Evolutionary conservation across 1,284 basidiomycete species (phyloP).

Genomic region (Ustilago cynodontis): DNA sequence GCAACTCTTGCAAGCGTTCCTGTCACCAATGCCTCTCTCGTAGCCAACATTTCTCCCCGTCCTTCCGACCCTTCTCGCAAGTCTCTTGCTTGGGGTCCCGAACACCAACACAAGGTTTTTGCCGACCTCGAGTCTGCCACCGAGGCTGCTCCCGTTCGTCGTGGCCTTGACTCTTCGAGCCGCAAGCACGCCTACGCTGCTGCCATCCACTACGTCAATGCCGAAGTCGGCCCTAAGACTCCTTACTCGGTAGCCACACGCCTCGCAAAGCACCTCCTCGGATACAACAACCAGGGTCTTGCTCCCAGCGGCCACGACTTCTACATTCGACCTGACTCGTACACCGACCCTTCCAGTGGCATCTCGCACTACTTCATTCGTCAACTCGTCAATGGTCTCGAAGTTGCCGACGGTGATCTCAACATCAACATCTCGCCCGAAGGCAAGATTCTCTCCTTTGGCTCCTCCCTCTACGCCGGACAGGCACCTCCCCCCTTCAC

Average conservation of each 20-base stretch:
- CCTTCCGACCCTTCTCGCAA: constrained; percentile 52
- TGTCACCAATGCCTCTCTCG: constrained; percentile 20
- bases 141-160: constrained; percentile 22
- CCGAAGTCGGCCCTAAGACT: constrained; percentile 40
- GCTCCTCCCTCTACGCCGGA: constrained; percentile 56
- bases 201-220: constrained; percentile 50
- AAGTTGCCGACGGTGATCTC: constrained; percentile 58
- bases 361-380: constrained; percentile 58
- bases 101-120: constrained; percentile 53
- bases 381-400: constrained; percentile 58
- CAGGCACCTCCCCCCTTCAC: constrained; percentile 49
- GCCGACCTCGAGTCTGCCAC: constrained; percentile 29
- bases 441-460: constrained; percentile 59
- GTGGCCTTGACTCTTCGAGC: constrained; percentile 22
- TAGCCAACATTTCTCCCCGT: constrained; percentile 19
- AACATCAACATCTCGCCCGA: constrained; percentile 53
- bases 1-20: constrained; percentile 25
- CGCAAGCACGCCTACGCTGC: constrained; percentile 46
- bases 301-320: constrained; percentile 51
- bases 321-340: constrained; percentile 59
- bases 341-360: constrained; percentile 55
- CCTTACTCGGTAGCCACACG: constrained; percentile 47
- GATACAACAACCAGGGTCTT: constrained; percentile 29
- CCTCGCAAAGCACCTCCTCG: constrained; percentile 49
- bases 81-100: constrained; percentile 57